Base-by-base conservation (phyloP, 805 yeast genomes). In the Saccharomycopsis capsularis region DNA sequence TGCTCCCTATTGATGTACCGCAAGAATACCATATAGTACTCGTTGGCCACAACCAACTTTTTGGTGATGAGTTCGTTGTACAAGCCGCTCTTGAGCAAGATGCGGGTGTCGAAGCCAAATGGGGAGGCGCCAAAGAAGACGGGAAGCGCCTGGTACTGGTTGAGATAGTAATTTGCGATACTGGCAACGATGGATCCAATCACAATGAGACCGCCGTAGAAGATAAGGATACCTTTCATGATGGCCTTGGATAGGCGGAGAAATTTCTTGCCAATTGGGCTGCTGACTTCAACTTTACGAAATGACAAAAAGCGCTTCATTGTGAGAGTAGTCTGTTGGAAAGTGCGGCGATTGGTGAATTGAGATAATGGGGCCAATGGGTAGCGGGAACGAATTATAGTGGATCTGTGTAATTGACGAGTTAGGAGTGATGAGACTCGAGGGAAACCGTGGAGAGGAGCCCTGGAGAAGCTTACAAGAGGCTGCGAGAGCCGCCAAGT, bases 61-160 rank as follows among this genome's bases (percentile, higher is more conserved):
- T 63, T 58, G 18, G 57, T 60, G 4, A 68, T 57, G 40, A 63
- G 61, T 46, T 71, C 75, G 41, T 67, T 62, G 36, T 66, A 69
- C 3, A 71, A 56, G 22, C 73, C 74, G 4, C 63, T 54, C 48
- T 68, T 64, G 16, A 41, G 34, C 7, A 51, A 37, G 6, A 51
- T 34, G 19, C 9, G 45, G 9, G 6, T 56, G 19, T 47, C 56
- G 50, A 25, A 43, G 53, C 24, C 27, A 27, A 38, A 25, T n/a
- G 22, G 21, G 5, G 25, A 36, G 4, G 21, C 25, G 4, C 30
- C 29, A 19, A 39, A 37, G 11, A 44, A 44, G 2, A 42, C 16
- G 0, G 56, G 46, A 16, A 57, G 40, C 2, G 45, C 41, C 38
- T 55, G 58, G 38, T 48, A 42, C 2, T 44, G 46, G n/a, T 52